These are phyloP conservation scores for Moesziomyces parantarcticus DNA, from an alignment of 1,284 basidiomycete species.

Conservation along the genomic window DNA sequence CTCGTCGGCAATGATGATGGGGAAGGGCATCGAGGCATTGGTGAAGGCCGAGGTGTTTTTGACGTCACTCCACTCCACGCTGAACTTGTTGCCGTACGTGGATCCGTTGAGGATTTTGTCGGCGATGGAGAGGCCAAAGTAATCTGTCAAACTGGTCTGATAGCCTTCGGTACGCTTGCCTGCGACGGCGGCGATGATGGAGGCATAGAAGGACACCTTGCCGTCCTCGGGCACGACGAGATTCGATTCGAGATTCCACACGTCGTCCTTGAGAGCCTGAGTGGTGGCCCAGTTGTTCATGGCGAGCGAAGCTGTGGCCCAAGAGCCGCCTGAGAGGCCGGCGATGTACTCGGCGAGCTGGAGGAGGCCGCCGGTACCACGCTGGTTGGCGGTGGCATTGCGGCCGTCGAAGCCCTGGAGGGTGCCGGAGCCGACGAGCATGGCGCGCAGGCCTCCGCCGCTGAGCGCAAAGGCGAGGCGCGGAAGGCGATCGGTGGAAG, in stretches of 20 bases:
- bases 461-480: constrained; percentile 69
- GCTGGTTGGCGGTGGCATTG: constrained; percentile 57
- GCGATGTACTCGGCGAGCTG: constrained; percentile 64
- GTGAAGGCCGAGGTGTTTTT: constrained; percentile 54
- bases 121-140: constrained; percentile 63
- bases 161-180: constrained; percentile 53
- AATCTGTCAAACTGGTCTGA: constrained; percentile 58
- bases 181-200: constrained; percentile 57
- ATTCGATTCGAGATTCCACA: constrained; percentile 70
- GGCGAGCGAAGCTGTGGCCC: constrained; percentile 55
- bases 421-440: constrained; percentile 67
- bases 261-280: constrained; percentile 51
- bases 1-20: constrained; percentile 71
- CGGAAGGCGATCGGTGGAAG: constrained; percentile 55
- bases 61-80: constrained; percentile 58
- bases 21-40: constrained; percentile 57
- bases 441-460: constrained; percentile 71
- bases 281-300: constrained; percentile 64
- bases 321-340: constrained; percentile 64
- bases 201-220: constrained; percentile 69
- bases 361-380: constrained; percentile 63
- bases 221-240: constrained; percentile 69
- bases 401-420: constrained; percentile 59
- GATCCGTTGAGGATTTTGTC: constrained; percentile 60
- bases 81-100: constrained; percentile 55